phyloP scores from a whole-genome alignment of 2,329 filamentous ascomycete genomes.

The Trichoderma sp. region DNA sequence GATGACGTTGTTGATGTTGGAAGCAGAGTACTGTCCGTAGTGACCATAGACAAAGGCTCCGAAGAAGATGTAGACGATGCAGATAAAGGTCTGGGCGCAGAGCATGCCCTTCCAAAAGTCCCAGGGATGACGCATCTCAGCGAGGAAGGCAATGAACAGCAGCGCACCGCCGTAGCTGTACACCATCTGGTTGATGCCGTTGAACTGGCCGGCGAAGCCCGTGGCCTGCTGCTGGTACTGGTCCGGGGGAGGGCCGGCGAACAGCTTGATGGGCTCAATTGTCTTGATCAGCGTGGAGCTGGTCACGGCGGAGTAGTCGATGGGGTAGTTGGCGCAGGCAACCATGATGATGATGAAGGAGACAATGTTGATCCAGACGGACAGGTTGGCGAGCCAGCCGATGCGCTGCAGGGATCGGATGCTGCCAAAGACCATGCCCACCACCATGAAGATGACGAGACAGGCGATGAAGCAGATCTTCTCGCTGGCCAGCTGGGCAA shows the following conservation, averaged over 20 bases:
- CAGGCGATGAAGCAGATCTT: constrained; percentile 23
- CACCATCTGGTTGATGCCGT: constrained; percentile 25
- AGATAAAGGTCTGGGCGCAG: constrained; percentile 24
- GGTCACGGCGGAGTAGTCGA: constrained; percentile 19
- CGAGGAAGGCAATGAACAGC: constrained; percentile 22
- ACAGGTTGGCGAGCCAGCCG: constrained; percentile 23
- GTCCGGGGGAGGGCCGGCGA: constrained; percentile 17
- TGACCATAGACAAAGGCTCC: constrained; percentile 25
- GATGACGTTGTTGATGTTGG: constrained; percentile 22
- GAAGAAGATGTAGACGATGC: constrained; percentile 26
- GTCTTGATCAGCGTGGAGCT: constrained; percentile 10
- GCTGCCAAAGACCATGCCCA: constrained; percentile 24
- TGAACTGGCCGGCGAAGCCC: constrained; percentile 22
- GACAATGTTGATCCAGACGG: constrained; percentile 19
- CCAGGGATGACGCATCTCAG: constrained; percentile 23
- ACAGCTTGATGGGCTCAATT: constrained; percentile 9
- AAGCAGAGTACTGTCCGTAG: constrained; percentile 25
- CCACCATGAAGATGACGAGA: constrained; percentile 24
- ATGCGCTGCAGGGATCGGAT: constrained; percentile 21
- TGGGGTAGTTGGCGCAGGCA: constrained; percentile 23
- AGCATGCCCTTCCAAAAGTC: constrained; percentile 26
- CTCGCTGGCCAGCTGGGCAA: constrained; percentile 18
- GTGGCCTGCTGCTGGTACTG: constrained; percentile 23
- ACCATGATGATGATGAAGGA: constrained; percentile 26
- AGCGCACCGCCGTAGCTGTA: constrained; percentile 24